Conservation (phyloP, 2,329 filamentous ascomycete species). For the Cordyceps farinosa region DNA sequence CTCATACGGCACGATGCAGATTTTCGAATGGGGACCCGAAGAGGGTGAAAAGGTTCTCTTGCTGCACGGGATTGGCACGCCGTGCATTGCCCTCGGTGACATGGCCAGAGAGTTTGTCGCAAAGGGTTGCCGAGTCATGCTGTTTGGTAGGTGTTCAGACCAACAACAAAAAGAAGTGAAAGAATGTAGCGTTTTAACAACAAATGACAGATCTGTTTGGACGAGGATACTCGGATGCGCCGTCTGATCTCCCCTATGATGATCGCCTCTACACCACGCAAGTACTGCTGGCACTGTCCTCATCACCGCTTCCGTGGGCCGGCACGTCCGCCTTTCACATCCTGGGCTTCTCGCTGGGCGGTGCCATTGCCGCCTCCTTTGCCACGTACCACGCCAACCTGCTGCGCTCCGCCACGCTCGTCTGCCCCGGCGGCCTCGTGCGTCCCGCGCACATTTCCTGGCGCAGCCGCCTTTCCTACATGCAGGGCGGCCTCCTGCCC, state of each 20-base stretch:
- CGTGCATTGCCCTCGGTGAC: constrained; percentile 64
- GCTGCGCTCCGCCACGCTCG: constrained; percentile 59
- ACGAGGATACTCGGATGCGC: constrained; percentile 72
- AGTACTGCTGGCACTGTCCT: constrained; percentile 62
- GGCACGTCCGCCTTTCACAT: constrained; percentile 60
- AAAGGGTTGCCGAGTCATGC: constrained; percentile 70
- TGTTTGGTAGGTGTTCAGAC: constrained; percentile 57
- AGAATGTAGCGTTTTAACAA: background rate
- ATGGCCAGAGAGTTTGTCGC: constrained; percentile 63
- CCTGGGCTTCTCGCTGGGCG: constrained; percentile 77
- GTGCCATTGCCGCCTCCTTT: constrained; percentile 68
- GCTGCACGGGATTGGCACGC: constrained; percentile 79
- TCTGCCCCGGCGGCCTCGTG: constrained; percentile 68
- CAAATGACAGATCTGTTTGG: constrained; percentile 62
- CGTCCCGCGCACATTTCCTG: constrained; percentile 59
- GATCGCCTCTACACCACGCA: constrained; percentile 61
- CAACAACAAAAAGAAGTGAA: background rate
- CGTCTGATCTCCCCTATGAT: constrained; percentile 57
- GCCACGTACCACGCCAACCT: constrained; percentile 64
- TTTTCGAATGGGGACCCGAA: constrained; percentile 78
- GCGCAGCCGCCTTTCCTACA: constrained; percentile 61
- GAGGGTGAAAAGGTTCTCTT: constrained; percentile 69
- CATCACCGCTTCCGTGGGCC: constrained; percentile 57
- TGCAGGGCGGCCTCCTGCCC: constrained; percentile 52
- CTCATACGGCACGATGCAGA: constrained; percentile 66